Conservation (phyloP, 371 early-diverging fungal genomes). For the Rhizomucor miehei region DNA sequence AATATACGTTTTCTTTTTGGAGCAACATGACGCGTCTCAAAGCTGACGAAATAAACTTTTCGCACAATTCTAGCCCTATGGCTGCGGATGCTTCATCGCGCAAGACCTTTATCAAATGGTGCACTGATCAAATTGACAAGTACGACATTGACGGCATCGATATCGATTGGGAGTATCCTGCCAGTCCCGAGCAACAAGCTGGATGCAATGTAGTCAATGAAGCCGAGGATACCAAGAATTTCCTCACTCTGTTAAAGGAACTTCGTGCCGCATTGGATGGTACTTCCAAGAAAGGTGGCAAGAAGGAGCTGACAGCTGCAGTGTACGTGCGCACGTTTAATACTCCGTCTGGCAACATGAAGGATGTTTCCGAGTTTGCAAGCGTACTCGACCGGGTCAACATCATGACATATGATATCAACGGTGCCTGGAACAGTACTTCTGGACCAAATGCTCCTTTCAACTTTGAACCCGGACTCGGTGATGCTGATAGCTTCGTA, state of each 20-base stretch:
- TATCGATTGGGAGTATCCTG: conserved; percentile 64
- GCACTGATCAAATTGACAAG: conserved; percentile 40
- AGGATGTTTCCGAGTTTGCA: conserved; percentile 61
- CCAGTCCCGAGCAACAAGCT: conserved; percentile 35
- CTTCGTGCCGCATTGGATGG: conserved; percentile 59
- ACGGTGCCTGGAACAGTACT: conserved; percentile 61
- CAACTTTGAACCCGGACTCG: conserved; percentile 40
- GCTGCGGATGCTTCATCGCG: conserved; percentile 42
- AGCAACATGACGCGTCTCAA: neutral
- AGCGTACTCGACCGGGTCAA: conserved; percentile 64
- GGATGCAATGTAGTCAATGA: conserved; percentile 49
- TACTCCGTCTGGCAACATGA: conserved; percentile 44
- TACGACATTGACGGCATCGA: conserved; percentile 60
- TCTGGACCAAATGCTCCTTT: conserved; percentile 70
- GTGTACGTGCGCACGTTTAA: conserved; percentile 65
- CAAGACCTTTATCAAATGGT: conserved; percentile 49
- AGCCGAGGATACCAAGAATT: conserved; percentile 43
- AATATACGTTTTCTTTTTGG: neutral
- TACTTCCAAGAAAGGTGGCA: conserved; percentile 26
- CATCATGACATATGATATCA: conserved; percentile 57
- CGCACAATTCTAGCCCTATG: conserved; percentile 39
- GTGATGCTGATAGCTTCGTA: conserved; percentile 41
- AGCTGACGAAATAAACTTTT: neutral
- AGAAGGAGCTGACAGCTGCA: conserved; percentile 70
- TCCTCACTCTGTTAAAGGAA: conserved; percentile 58